Evolutionary conservation across 352 stramenopile species (phyloP), one percentile per base, ranked within the genome.

Genomic region (Pythium dissotocum): DNA sequence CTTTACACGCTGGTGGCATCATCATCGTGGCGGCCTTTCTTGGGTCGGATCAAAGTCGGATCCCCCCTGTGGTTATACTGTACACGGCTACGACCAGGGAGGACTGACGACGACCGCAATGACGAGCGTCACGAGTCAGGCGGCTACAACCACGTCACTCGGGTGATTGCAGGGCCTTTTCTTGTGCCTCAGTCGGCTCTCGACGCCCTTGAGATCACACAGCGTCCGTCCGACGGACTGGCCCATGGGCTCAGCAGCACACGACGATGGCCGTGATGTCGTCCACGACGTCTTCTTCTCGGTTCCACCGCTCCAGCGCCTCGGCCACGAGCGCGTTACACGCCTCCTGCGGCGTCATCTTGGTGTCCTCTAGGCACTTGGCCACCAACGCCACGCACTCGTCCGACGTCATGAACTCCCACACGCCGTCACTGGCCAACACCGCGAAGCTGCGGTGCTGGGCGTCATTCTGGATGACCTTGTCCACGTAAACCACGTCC

Each of bases 371-470:
- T 26, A 93, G 79, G 58, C 83, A 91, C 56, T 67, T 58, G 58
- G 73, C 62, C 9, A 92, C 78, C 63, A 92, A 85, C 36, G 77
- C 73, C 33, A 94, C 76, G 60, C 85, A 91, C 58, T 94, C 83
- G 21, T 88, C 78, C 14, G 72, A 84, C 44, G 77, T 78, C 73
- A 95, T 85, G 63, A 95, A 93, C 71, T 95, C 87, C 87, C 88
- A 95, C 28, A 96, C 77, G 24, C 88, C 88, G 57, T 96, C 87
- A 40, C 82, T 94, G 16, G 85, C 88, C 1, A 95, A 73, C 58
- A 94, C 72, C 1, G 85, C 77, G 64, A 91, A 92, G n/a, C 75
- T 78, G 5, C 72, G 63, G n/a, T 74, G 70, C 38, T 49, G 66
- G 24, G 26, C 58, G 30, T 57, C 46, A 14, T 63, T 66, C 30